Percentiles rank a stretch among this genome's conserved stretches.
These are phyloP conservation scores for Dictyostelium firmibasis DNA, from an alignment of 78 protist genomes.

Conservation along the genomic window DNA sequence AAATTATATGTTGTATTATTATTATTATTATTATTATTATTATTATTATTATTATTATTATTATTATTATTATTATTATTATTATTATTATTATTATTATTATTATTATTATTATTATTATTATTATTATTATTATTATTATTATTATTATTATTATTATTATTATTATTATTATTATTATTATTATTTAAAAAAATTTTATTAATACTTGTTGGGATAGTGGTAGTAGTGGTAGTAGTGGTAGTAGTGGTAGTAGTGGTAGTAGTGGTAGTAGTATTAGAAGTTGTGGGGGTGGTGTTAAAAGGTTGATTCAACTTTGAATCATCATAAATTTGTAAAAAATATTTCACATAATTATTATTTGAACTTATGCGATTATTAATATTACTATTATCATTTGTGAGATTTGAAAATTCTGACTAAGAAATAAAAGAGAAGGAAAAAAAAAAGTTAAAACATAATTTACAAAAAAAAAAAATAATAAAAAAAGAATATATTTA, in stretches of 20 bases:
- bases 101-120: neutral
- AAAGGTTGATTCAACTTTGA: too few relatives aligned
- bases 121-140: too few relatives aligned
- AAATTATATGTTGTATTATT: too few relatives aligned
- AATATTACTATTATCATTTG: neutral
- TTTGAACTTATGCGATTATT: too few relatives aligned
- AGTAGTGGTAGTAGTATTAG: neutral
- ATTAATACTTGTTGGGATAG: neutral
- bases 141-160: too few relatives aligned
- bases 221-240: neutral
- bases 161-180: too few relatives aligned
- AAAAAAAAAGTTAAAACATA: neutral
- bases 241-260: too few relatives aligned
- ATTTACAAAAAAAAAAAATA: neutral
- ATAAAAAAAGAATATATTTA: neutral
- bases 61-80: neutral
- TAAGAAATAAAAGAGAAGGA: neutral
- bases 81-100: neutral
- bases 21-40: neutral
- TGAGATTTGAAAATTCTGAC: neutral
- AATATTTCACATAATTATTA: neutral
- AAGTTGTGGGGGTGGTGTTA: too few relatives aligned
- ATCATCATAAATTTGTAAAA: neutral
- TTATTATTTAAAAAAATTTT: too few relatives aligned
- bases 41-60: neutral